phyloP scores from a whole-genome alignment of 176 grass and related monocot genomes.

The Bolboschoenus planiculmis region DNA sequence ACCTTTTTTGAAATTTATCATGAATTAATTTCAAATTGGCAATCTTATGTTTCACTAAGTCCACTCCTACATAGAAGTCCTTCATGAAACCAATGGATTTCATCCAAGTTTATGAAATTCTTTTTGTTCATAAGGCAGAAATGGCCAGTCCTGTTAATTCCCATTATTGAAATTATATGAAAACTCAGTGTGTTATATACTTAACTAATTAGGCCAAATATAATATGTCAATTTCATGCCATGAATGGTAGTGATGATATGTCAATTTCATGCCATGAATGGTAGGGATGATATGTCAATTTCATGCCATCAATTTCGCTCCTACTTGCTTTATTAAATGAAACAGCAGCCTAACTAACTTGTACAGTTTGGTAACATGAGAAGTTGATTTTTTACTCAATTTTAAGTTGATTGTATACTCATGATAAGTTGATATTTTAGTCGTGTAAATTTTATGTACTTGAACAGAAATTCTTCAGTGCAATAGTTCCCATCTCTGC shows the following conservation, averaged over 20 bases:
- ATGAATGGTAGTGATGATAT: neutral
- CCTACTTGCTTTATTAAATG: no score
- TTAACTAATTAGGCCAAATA: neutral
- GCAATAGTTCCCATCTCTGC: slow-evolving; percentile 70
- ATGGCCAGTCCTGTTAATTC: neutral
- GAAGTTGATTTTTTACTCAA: no score
- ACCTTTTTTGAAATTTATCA: neutral
- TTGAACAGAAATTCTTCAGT: slow-evolving; percentile 54
- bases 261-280: no score
- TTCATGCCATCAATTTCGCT: no score
- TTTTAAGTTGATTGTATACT: no score
- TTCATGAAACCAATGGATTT: neutral
- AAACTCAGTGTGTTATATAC: neutral
- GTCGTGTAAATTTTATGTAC: neutral
- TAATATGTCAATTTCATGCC: neutral
- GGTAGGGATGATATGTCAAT: no score
- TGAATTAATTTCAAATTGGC: neutral
- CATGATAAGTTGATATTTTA: no score
- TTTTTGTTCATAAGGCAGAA: neutral
- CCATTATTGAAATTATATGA: neutral
- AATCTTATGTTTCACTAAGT: neutral
- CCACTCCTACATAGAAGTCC: no score
- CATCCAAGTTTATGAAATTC: neutral
- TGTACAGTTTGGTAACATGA: no score
- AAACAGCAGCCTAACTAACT: no score